A percentile compares a stretch with the other conserved stretches of the same genome.
Evolutionary conservation across 2,329 filamentous ascomycete genomes (phyloP).

Genomic region (Curvularia hawaiiensis): DNA sequence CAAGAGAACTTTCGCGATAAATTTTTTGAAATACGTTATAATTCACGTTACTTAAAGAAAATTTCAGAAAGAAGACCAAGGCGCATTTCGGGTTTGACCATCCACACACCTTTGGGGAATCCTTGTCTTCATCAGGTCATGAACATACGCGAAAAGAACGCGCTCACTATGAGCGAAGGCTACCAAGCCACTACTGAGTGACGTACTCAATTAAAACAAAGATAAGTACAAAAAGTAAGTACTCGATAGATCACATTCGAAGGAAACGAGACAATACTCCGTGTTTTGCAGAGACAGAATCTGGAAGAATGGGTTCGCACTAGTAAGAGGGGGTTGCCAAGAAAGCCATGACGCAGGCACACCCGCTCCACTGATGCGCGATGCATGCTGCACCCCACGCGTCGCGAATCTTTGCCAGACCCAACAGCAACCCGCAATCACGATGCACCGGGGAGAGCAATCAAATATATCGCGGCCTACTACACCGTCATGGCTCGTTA

Average conservation of each 20-base stretch:
- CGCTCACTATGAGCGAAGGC: background rate
- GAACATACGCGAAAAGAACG: background rate
- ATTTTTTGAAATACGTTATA: too few relatives aligned
- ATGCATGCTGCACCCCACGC: constrained; percentile 14
- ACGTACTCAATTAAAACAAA: background rate
- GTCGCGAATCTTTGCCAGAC: constrained; percentile 13
- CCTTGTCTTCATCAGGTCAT: background rate
- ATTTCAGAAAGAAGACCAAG: background rate
- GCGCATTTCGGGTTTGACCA: background rate
- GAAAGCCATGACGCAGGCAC: constrained; percentile 24
- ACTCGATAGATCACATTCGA: background rate
- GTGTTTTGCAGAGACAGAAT: background rate
- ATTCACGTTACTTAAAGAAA: too few relatives aligned
- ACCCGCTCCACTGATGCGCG: constrained; percentile 4
- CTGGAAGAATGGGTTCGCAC: background rate
- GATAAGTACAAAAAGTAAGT: background rate
- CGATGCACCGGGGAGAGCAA: constrained; percentile 10
- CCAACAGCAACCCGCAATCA: constrained; percentile 9
- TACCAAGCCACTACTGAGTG: background rate
- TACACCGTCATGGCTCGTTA: constrained; percentile 35
- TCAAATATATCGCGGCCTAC: constrained; percentile 36
- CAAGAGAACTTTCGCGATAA: too few relatives aligned
- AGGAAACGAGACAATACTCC: background rate
- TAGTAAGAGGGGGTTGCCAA: constrained; percentile 21
- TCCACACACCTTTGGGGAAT: background rate